Evolutionary conservation across 495 filamentous ascomycete species (phyloP).

Genomic region (Jackrogersella multiformis): DNA sequence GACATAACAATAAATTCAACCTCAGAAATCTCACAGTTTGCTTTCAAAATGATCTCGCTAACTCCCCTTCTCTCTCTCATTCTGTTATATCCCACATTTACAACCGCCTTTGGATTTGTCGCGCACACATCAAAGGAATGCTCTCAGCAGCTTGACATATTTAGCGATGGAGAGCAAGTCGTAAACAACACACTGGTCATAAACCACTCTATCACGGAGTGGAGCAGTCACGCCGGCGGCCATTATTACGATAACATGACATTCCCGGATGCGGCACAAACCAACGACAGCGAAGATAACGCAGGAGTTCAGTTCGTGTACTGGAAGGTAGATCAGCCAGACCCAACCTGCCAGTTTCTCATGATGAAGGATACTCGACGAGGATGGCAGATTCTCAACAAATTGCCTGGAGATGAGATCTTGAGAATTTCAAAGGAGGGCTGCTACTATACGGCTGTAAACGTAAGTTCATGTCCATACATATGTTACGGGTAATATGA

Average conservation of each 20-base stretch:
- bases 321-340: conserved; percentile 28
- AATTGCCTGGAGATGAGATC: conserved; percentile 27
- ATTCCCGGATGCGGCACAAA: conserved; percentile 20
- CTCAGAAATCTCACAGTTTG: background rate
- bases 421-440: conserved; percentile 13
- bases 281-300: conserved; percentile 6
- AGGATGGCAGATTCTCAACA: conserved; percentile 27
- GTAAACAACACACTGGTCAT: conserved; percentile 13
- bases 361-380: conserved; percentile 23
- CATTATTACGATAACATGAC: conserved; percentile 34
- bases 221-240: conserved; percentile 16
- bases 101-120: conserved; percentile 11
- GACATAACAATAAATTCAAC: background rate
- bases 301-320: conserved; percentile 25
- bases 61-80: conserved; percentile 4
- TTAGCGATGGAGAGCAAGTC: conserved; percentile 16
- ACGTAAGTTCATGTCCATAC: conserved; percentile 8
- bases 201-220: conserved; percentile 20
- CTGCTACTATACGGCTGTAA: conserved; percentile 28
- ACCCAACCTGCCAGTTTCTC: conserved; percentile 29
- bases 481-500: background rate
- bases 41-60: background rate
- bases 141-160: conserved; percentile 20
- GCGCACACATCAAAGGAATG: conserved; percentile 25
- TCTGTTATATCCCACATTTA: conserved; percentile 16